Conservation (phyloP, 2,329 filamentous ascomycete genomes). For the Cryphonectria naterciae region DNA sequence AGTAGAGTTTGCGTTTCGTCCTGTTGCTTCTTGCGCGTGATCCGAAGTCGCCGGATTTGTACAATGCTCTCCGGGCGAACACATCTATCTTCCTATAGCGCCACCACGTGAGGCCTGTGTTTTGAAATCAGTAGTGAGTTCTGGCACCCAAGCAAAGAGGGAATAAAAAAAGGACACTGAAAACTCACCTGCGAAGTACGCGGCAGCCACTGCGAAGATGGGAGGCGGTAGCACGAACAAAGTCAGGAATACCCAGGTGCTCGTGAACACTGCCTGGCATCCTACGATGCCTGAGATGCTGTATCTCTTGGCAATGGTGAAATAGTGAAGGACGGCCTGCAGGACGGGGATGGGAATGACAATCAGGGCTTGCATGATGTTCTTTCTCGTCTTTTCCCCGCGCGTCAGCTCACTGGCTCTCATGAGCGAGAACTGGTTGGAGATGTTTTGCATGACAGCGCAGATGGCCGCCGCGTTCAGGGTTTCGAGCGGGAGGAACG, state of each 20-base stretch:
- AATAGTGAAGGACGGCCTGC: conserved; percentile 53
- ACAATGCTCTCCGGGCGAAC: conserved; percentile 45
- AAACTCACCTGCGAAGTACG: conserved; percentile 53
- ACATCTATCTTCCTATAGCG: conserved; percentile 53
- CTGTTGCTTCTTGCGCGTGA: conserved; percentile 50
- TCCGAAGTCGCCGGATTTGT: conserved; percentile 41
- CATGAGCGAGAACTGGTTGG: conserved; percentile 52
- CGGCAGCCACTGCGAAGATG: conserved; percentile 47
- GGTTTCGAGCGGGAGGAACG: conserved; percentile 42
- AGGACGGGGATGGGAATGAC: conserved; percentile 58
- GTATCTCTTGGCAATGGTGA: conserved; percentile 53
- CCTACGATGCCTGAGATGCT: conserved; percentile 54
- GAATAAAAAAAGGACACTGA: not conserved
- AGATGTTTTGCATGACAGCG: conserved; percentile 58
- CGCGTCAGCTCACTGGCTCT: conserved; percentile 45
- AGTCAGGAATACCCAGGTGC: conserved; percentile 52
- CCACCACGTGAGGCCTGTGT: conserved; percentile 26
- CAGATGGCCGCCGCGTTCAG: conserved; percentile 56
- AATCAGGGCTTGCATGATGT: conserved; percentile 54
- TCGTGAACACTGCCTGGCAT: conserved; percentile 49
- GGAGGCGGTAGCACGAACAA: conserved; percentile 54
- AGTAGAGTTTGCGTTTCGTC: conserved; percentile 57
- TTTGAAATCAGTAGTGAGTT: not conserved
- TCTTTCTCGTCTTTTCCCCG: conserved; percentile 47
- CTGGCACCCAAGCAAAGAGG: not conserved